phyloP scores from a whole-genome alignment of 192 early-diverging fungal species.

The Spinellus fusiger region DNA sequence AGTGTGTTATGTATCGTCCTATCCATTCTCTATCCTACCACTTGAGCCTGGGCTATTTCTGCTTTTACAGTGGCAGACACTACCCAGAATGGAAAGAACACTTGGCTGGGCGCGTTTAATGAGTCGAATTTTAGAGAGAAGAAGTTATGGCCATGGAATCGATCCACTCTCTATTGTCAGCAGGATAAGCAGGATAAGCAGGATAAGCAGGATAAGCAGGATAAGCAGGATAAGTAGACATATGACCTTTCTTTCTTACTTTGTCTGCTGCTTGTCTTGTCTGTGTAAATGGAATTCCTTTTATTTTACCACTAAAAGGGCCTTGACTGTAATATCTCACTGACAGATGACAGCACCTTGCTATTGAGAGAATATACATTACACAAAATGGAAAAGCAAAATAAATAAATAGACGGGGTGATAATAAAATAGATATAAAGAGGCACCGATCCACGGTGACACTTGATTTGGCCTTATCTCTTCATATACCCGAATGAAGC shows the following conservation, averaged over 20 bases:
- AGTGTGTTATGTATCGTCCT: neutral
- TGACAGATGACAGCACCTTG: neutral
- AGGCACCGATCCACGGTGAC: too few relatives aligned
- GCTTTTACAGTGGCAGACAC: constrained; percentile 38
- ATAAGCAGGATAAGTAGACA: neutral
- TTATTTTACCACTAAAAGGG: constrained; percentile 35
- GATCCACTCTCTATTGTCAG: constrained; percentile 34
- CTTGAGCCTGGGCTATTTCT: constrained; percentile 42
- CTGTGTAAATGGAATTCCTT: constrained; percentile 39
- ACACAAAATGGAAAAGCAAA: too few relatives aligned
- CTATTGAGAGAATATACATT: too few relatives aligned
- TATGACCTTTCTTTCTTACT: constrained; percentile 6
- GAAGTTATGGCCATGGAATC: constrained; percentile 49
- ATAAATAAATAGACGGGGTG: too few relatives aligned
- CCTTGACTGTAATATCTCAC: constrained; percentile 13
- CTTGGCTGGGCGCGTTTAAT: constrained; percentile 34
- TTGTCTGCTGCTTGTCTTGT: constrained; percentile 44
- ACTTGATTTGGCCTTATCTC: too few relatives aligned
- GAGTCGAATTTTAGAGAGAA: constrained; percentile 37
- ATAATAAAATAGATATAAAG: too few relatives aligned
- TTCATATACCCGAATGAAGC: too few relatives aligned
- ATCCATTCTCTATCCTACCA: constrained; percentile 9
- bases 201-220: neutral
- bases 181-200: neutral
- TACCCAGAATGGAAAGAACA: constrained; percentile 49